Base-by-base conservation (phyloP, 2,329 filamentous ascomycete species). In the Aspergillus sp. region DNA sequence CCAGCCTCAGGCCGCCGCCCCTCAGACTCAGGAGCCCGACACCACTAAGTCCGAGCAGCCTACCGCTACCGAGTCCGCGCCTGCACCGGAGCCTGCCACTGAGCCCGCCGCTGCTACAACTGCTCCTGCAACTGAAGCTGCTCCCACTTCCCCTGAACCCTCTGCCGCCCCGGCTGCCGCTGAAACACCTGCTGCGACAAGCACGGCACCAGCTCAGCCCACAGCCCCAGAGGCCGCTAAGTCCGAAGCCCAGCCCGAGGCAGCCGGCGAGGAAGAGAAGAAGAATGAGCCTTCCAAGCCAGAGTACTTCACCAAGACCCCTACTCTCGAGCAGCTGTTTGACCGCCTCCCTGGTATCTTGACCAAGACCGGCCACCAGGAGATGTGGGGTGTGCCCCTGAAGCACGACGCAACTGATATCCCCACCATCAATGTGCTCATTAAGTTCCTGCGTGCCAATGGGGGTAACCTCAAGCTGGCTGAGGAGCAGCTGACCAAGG, bases 381-480 rank as follows among this genome's bases (percentile, higher is more conserved):
- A 97, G 80, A 90, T 97, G 82, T 98, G 93, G 86, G 93, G 93
- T 49, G 86, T 97, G 54, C 79, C 83, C 33, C 84, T 97, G 45
- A 71, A 74, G 58, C 43, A 54, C 35, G 67, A 71, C 56, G 67
- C 66, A 55, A 66, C 77, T 41, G 82, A 91, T 67, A 82, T 93
- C 52, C 90, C 90, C 55, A 92, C 90, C 48, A 88, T 90, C 71
- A 87, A 96, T 66, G 85, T 97, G 52, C 81, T 97, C 49, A 91
- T 96, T 73, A 98, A 97, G 80, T 97, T 93, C 78, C 84, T 98
- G 56, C 90, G 93, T 66, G 93, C 93, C 72, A 97, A 97, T 73
- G 86, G 87, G 61, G 87, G 88, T 61, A 87, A 96, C 68, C 73
- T 91, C 6, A 80, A 81, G 53, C 87, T 87, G 70, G 90, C 93